A percentile compares a stretch with the other conserved stretches of the same genome.
phyloP scores from a whole-genome alignment of 768 basidiomycete genomes.

The Leccinum longicurvipes region DNA sequence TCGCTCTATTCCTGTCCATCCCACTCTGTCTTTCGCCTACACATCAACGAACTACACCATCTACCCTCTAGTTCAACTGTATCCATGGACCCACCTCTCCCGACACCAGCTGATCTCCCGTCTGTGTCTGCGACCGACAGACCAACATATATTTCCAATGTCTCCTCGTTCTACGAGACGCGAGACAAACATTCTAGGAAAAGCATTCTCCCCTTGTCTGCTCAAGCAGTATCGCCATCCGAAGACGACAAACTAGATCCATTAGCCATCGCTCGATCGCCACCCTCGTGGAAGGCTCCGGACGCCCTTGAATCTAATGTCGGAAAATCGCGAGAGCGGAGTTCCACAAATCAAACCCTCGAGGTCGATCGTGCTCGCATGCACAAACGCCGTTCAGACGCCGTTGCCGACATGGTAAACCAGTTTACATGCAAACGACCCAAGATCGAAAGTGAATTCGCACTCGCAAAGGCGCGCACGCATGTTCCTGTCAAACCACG shows the following conservation, averaged over 20 bases:
- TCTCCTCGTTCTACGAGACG: conserved; percentile 19
- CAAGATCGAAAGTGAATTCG: conserved; percentile 22
- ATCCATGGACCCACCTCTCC: conserved; percentile 12
- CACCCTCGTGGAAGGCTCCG: conserved; percentile 25
- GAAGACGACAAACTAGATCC: conserved; percentile 15
- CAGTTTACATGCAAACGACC: conserved; percentile 21
- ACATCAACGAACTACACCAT: conserved; percentile 17
- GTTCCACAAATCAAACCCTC: not conserved
- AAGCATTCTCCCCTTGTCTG: conserved; percentile 17
- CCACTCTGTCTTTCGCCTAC: conserved; percentile 28
- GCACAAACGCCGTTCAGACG: conserved; percentile 22
- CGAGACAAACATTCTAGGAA: not conserved
- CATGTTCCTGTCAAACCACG: conserved; percentile 1
- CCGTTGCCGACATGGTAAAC: conserved; percentile 17
- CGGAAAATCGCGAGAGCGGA: not conserved
- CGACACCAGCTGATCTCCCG: not conserved
- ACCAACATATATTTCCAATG: conserved; percentile 1
- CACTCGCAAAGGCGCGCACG: conserved; percentile 9
- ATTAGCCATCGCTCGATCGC: conserved; percentile 26
- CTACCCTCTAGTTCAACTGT: not conserved
- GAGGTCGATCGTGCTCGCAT: conserved; percentile 25
- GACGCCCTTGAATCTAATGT: not conserved
- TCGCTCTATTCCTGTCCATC: conserved; percentile 28
- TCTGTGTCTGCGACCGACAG: not conserved
- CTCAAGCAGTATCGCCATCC: conserved; percentile 17